Evolutionary conservation across 495 filamentous ascomycete species (phyloP).

Genomic region (Aspergillus wentii): DNA sequence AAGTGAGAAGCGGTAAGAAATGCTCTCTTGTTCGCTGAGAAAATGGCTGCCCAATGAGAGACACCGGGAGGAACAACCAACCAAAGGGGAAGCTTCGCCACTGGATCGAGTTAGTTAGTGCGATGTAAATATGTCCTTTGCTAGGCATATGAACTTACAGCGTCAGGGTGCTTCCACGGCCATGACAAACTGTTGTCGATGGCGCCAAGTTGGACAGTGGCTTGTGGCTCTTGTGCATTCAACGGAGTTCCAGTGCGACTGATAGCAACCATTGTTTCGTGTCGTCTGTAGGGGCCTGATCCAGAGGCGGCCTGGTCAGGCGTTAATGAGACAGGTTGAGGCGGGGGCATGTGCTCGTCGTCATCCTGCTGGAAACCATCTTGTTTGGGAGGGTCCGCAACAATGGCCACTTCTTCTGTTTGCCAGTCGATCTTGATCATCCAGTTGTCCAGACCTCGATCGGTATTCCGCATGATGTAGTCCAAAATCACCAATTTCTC

Average conservation of each 20-base stretch:
- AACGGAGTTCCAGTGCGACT: slow-evolving; percentile 56
- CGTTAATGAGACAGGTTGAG: slow-evolving; percentile 52
- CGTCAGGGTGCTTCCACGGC: slow-evolving; percentile 99
- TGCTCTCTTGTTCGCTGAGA: slow-evolving; percentile 87
- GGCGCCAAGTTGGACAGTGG: slow-evolving; percentile 75
- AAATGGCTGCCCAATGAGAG: slow-evolving; percentile 93
- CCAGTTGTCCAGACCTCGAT: slow-evolving; percentile 97
- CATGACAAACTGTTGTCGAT: slow-evolving; percentile 98
- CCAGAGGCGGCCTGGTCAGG: slow-evolving; percentile 38
- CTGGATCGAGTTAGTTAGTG: slow-evolving; percentile 19
- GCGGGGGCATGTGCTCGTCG: slow-evolving; percentile 49
- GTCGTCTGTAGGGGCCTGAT: slow-evolving; percentile 66
- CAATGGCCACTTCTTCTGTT: slow-evolving; percentile 74
- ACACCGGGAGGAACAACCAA: slow-evolving; percentile 96
- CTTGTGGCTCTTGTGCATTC: slow-evolving; percentile 38
- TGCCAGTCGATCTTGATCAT: slow-evolving; percentile 96
- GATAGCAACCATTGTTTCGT: slow-evolving; percentile 78
- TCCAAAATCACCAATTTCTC: slow-evolving; percentile 97
- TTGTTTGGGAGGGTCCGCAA: slow-evolving; percentile 72
- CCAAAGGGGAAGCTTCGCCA: slow-evolving; percentile 94
- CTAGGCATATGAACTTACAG: slow-evolving; percentile 44
- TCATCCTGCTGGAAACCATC: slow-evolving; percentile 46
- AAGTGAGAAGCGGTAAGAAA: slow-evolving; percentile 89
- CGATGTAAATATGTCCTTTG: not conserved
- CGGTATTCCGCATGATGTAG: slow-evolving; percentile 99